phyloP scores from a whole-genome alignment of 164 flowering plant species.

The Liquidambar formosana region DNA sequence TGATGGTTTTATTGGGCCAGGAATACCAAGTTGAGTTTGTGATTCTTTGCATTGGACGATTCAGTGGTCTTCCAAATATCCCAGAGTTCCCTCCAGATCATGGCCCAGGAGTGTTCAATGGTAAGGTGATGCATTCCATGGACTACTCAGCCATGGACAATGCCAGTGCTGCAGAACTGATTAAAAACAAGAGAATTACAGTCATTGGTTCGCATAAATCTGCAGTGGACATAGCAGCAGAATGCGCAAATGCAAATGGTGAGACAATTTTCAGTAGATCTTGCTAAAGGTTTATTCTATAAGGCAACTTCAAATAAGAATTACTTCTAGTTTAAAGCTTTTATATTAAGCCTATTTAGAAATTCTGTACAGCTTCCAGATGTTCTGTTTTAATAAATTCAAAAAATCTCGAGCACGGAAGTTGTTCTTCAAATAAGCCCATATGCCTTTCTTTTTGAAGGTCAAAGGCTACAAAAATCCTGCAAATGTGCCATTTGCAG shows the following conservation, averaged over 20 bases:
- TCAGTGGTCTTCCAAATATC: slow-evolving; percentile 37
- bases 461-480: too few species aligned
- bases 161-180: slow-evolving; percentile 22
- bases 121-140: slow-evolving; percentile 42
- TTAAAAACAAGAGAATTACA: slow-evolving; percentile 31
- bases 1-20: slow-evolving; percentile 6
- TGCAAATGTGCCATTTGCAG: too few species aligned
- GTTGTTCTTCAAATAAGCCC: too few species aligned
- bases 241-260: slow-evolving; percentile 35
- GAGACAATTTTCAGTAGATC: neutral
- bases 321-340: too few species aligned
- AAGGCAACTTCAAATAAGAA: too few species aligned
- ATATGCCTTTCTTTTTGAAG: too few species aligned
- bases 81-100: slow-evolving; percentile 29
- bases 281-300: too few species aligned
- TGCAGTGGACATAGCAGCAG: slow-evolving; percentile 35
- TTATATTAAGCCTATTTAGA: too few species aligned
- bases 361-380: too few species aligned
- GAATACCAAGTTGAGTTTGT: slow-evolving; percentile 40
- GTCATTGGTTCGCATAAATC: slow-evolving; percentile 36
- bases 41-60: slow-evolving; percentile 46
- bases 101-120: slow-evolving; percentile 36
- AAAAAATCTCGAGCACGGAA: too few species aligned
- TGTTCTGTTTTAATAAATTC: too few species aligned
- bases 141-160: slow-evolving; percentile 35